phyloP scores from a whole-genome alignment of 257 asterid species.

The Dorcoceras hygrometricum region DNA sequence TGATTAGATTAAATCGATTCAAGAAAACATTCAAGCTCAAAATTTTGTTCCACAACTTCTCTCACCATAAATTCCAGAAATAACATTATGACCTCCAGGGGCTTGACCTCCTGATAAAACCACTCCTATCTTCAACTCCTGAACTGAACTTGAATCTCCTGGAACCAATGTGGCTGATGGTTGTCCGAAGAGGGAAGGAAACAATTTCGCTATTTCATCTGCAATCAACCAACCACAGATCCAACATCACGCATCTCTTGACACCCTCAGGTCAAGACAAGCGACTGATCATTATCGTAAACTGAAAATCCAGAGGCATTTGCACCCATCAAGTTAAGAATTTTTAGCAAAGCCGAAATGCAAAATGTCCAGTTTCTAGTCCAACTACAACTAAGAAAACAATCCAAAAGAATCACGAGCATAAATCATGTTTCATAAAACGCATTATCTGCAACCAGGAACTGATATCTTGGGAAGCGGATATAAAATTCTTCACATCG shows the following conservation, averaged over 20 bases:
- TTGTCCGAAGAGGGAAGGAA: slow-evolving; percentile 62
- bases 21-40: neutral
- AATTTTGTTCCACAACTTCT: neutral
- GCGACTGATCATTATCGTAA: neutral
- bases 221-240: slow-evolving; percentile 24
- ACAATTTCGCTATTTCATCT: slow-evolving; percentile 71
- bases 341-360: neutral
- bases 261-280: slow-evolving; percentile 6
- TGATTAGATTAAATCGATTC: slow-evolving; percentile 3
- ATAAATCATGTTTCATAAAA: too few relatives aligned
- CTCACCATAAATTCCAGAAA: slow-evolving; percentile 68
- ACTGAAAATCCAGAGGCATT: neutral
- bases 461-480: too few relatives aligned
- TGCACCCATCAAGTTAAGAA: neutral
- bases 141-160: slow-evolving; percentile 29
- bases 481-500: too few relatives aligned
- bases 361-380: neutral
- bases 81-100: slow-evolving; percentile 87
- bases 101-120: slow-evolving; percentile 84
- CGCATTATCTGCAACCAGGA: too few relatives aligned
- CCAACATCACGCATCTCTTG: neutral
- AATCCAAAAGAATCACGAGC: neutral
- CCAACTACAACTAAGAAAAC: neutral
- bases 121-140: slow-evolving; percentile 63
- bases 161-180: slow-evolving; percentile 64